phyloP scores from a whole-genome alignment of 139 green algal genomes.

The Chlorella ohadii region DNA sequence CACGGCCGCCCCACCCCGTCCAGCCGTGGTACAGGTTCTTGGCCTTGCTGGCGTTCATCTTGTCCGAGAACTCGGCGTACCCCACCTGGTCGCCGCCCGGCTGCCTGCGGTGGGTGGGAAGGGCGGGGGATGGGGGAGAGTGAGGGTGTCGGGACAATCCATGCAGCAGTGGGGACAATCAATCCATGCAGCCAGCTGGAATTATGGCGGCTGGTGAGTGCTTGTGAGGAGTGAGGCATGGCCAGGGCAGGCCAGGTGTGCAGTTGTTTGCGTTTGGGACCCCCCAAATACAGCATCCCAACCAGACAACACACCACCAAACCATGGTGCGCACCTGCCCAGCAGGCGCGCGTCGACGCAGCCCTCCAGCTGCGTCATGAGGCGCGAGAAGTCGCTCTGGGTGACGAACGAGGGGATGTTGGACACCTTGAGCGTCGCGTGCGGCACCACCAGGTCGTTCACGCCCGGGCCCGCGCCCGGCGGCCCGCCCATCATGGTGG shows the following conservation, averaged over 20 bases:
- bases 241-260: no score
- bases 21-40: constrained; percentile 31
- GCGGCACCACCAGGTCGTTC: neutral
- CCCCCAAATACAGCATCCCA: no score
- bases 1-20: constrained; percentile 22
- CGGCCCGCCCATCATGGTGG: neutral
- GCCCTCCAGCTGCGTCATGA: constrained; percentile 19
- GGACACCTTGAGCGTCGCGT: constrained; percentile 3
- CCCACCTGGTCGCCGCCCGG: constrained; percentile 23
- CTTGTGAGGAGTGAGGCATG: no score
- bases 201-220: no score
- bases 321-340: neutral
- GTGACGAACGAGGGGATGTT: constrained; percentile 29
- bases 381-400: constrained; percentile 8
- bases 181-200: no score
- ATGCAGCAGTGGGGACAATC: no score
- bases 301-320: neutral
- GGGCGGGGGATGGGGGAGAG: no score
- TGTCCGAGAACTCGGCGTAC: constrained; percentile 32
- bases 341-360: constrained; percentile 14
- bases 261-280: no score
- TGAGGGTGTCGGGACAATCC: no score
- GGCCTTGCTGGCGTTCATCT: constrained; percentile 32
- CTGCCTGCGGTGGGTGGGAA: neutral
- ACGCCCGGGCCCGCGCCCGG: neutral